These are phyloP conservation scores for Castanea mollissima DNA, from an alignment of 306 rosid genomes.

Conservation along the genomic window DNA sequence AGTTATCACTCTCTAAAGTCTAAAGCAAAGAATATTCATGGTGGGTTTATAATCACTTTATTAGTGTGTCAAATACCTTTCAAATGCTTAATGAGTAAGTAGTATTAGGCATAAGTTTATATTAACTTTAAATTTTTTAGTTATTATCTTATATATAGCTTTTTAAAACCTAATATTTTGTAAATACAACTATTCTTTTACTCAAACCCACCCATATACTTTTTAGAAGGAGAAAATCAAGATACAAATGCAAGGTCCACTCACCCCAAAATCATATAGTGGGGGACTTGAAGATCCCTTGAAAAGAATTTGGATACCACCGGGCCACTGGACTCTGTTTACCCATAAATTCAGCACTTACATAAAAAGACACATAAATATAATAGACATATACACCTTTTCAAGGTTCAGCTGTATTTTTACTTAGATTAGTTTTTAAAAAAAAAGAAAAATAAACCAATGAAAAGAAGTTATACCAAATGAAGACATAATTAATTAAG, in stretches of 20 bases:
- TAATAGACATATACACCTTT: background rate
- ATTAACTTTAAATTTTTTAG: too few relatives aligned
- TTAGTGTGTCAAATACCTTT: background rate
- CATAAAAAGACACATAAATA: background rate
- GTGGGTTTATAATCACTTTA: background rate
- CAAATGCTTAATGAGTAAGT: background rate
- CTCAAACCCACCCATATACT: background rate
- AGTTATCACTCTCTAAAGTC: conserved; percentile 3
- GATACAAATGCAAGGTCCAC: background rate
- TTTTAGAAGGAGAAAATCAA: background rate
- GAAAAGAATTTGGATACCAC: background rate
- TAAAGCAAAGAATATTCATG: conserved; percentile 16
- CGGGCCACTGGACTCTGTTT: background rate
- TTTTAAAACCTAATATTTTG: too few relatives aligned
- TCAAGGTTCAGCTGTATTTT: too few relatives aligned
- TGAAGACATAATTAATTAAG: too few relatives aligned
- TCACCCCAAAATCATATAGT: background rate
- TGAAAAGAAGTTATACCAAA: too few relatives aligned
- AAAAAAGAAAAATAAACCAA: too few relatives aligned
- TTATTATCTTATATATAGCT: too few relatives aligned
- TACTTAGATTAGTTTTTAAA: too few relatives aligned
- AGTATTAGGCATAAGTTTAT: background rate
- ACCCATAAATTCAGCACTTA: background rate
- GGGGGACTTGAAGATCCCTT: background rate
- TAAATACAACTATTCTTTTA: too few relatives aligned